phyloP scores from a whole-genome alignment of 2,329 filamentous ascomycete genomes.

The Hymenoscyphus fraxineus region DNA sequence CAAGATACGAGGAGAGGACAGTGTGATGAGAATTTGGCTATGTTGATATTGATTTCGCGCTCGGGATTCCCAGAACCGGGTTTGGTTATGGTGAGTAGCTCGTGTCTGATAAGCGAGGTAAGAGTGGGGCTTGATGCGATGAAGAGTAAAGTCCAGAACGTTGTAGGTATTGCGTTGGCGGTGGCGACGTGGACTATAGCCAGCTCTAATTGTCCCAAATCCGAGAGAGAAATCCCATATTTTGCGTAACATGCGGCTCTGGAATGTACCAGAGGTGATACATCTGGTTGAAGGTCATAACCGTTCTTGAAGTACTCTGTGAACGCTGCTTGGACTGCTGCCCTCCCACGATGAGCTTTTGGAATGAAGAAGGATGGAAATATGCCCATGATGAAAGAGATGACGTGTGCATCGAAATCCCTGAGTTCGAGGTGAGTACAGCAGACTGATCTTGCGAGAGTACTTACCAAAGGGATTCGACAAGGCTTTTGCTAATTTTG shows the following conservation, averaged over 20 bases:
- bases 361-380: slow-evolving; percentile 33
- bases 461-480: slow-evolving; percentile 39
- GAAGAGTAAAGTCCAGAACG: slow-evolving; percentile 38
- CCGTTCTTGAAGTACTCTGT: slow-evolving; percentile 33
- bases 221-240: slow-evolving; percentile 26
- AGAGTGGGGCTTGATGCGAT: slow-evolving; percentile 33
- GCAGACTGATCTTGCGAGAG: not conserved
- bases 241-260: slow-evolving; percentile 31
- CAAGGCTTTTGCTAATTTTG: slow-evolving; percentile 33
- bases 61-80: slow-evolving; percentile 10
- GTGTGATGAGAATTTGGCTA: slow-evolving; percentile 35
- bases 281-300: slow-evolving; percentile 31
- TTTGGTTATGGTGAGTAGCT: slow-evolving; percentile 28
- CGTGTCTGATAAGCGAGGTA: slow-evolving; percentile 28
- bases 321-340: slow-evolving; percentile 38
- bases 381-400: slow-evolving; percentile 31
- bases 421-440: slow-evolving; percentile 20
- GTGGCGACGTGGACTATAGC: slow-evolving; percentile 32
- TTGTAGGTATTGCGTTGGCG: slow-evolving; percentile 38
- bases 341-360: slow-evolving; percentile 32
- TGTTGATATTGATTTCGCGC: slow-evolving; percentile 34
- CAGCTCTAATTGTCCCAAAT: slow-evolving; percentile 35
- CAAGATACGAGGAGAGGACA: slow-evolving; percentile 43
- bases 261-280: slow-evolving; percentile 20
- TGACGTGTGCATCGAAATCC: slow-evolving; percentile 30